Conservation (phyloP, 129 eudicot genomes). For the Dittrichia graveolens region DNA sequence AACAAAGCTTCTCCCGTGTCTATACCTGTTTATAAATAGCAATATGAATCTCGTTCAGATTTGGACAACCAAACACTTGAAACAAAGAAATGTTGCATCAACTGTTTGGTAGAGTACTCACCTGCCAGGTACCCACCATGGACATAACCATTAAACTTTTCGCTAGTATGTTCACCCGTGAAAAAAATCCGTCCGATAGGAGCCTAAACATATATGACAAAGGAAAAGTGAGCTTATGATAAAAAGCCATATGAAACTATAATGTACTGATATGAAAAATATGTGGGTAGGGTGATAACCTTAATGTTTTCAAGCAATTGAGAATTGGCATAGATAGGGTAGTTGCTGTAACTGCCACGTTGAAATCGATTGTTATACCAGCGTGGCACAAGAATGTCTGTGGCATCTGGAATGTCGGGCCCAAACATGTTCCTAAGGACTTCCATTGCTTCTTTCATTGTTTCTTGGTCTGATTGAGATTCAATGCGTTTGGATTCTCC, state of each 20-base stretch:
- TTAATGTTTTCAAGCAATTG: conserved; percentile 57
- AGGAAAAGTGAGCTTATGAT: neutral
- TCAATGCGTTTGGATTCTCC: conserved; percentile 89
- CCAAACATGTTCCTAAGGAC: conserved; percentile 89
- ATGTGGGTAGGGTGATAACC: conserved; percentile 36
- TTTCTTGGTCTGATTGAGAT: conserved; percentile 79
- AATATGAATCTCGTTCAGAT: neutral
- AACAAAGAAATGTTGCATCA: neutral
- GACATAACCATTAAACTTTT: conserved; percentile 79
- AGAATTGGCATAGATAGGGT: conserved; percentile 60
- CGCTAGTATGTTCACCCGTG: conserved; percentile 94
- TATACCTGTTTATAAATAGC: conserved; percentile 47
- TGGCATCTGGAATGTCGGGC: conserved; percentile 69
- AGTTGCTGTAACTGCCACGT: conserved; percentile 86
- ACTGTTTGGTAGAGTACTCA: conserved; percentile 17
- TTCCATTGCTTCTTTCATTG: conserved; percentile 85
- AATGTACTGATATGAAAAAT: neutral
- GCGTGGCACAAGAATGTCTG: conserved; percentile 82
- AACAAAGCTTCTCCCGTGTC: conserved; percentile 65
- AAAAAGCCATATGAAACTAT: neutral
- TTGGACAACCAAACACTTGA: too few relatives aligned
- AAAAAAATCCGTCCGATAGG: conserved; percentile 77
- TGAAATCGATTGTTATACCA: conserved; percentile 95
- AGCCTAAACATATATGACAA: conserved; percentile 49
- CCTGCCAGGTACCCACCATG: conserved; percentile 94